Evolutionary conservation across 2,329 filamentous ascomycete genomes (phyloP).

Genomic region (Colletotrichum noveboracense): DNA sequence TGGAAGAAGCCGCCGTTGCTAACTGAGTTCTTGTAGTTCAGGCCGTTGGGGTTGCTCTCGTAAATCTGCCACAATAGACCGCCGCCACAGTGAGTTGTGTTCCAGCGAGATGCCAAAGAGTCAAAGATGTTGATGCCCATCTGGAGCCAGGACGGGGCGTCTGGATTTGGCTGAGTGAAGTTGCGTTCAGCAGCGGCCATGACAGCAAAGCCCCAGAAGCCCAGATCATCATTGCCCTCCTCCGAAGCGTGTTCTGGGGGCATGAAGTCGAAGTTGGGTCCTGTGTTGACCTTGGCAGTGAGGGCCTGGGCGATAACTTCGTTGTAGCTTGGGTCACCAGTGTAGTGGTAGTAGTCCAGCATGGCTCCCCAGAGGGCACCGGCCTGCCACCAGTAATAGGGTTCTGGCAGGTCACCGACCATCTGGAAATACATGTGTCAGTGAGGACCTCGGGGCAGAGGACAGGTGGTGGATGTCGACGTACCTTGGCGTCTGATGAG

Average conservation of each 20-base stretch:
- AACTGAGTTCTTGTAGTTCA: slow-evolving; percentile 83
- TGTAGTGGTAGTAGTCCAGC: slow-evolving; percentile 73
- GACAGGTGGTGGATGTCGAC: background rate
- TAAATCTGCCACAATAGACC: slow-evolving; percentile 87
- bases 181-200: slow-evolving; percentile 73
- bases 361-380: slow-evolving; percentile 72
- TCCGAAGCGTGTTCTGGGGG: slow-evolving; percentile 58
- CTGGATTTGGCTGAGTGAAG: slow-evolving; percentile 64
- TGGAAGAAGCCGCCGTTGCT: slow-evolving; percentile 87
- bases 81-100: slow-evolving; percentile 68
- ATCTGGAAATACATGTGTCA: slow-evolving; percentile 38
- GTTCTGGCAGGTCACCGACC: slow-evolving; percentile 66
- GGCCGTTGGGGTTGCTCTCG: slow-evolving; percentile 72
- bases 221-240: slow-evolving; percentile 77
- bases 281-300: slow-evolving; percentile 58
- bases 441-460: background rate
- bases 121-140: slow-evolving; percentile 77
- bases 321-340: slow-evolving; percentile 67
- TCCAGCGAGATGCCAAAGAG: slow-evolving; percentile 73
- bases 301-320: slow-evolving; percentile 63
- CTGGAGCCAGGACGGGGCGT: slow-evolving; percentile 67
- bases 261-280: slow-evolving; percentile 65
- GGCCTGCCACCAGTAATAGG: slow-evolving; percentile 74
- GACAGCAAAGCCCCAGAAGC: slow-evolving; percentile 74
- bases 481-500: slow-evolving; percentile 52